phyloP scores from a whole-genome alignment of 2,329 filamentous ascomycete species.

The Penicillium sp. region DNA sequence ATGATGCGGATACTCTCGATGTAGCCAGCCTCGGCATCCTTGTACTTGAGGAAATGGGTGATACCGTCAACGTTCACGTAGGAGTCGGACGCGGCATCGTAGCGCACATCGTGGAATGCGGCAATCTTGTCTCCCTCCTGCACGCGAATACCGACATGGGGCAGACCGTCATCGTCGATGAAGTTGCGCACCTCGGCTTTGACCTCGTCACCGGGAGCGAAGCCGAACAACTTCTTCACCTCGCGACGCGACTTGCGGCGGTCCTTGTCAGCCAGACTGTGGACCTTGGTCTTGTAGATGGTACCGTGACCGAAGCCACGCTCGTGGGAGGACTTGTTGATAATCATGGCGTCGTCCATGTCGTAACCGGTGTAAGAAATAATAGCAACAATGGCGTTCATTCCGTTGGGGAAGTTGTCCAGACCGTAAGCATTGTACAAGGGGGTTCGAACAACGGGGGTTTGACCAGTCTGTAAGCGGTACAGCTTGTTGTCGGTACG shows the following conservation, averaged over 20 bases:
- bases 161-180: conserved; percentile 85
- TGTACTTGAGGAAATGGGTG: conserved; percentile 91
- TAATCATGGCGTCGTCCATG: conserved; percentile 99
- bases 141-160: conserved; percentile 74
- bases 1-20: conserved; percentile 92
- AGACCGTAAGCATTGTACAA: conserved; percentile 95
- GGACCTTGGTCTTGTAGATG: conserved; percentile 96
- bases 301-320: conserved; percentile 93
- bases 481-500: conserved; percentile 98
- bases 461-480: conserved; percentile 91
- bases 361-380: conserved; percentile 99
- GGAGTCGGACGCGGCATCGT: conserved; percentile 68
- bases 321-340: conserved; percentile 96
- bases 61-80: conserved; percentile 82
- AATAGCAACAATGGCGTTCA: conserved; percentile 92
- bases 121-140: conserved; percentile 81
- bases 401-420: conserved; percentile 97
- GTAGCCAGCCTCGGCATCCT: conserved; percentile 83
- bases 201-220: conserved; percentile 74
- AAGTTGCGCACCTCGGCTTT: conserved; percentile 68
- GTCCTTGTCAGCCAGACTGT: conserved; percentile 77
- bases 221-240: conserved; percentile 83
- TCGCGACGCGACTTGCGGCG: conserved; percentile 66
- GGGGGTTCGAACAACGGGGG: conserved; percentile 85
- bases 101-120: conserved; percentile 84